These are phyloP conservation scores for Trebouxia sp. DNA, from an alignment of 139 green algal species.

Conservation along the genomic window DNA sequence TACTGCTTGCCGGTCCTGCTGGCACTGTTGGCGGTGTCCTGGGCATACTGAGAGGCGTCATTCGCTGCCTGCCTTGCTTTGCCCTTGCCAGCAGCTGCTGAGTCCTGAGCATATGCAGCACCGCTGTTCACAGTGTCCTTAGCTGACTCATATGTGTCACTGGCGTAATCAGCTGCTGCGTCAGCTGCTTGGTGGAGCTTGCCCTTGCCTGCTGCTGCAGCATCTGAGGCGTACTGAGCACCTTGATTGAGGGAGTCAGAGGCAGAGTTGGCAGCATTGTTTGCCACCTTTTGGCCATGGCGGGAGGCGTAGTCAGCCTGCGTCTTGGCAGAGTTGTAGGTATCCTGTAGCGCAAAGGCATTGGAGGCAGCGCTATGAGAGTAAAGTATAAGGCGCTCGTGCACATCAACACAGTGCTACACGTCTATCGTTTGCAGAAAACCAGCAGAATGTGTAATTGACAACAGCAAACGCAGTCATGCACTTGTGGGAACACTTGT, in stretches of 20 bases:
- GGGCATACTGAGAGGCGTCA: background rate
- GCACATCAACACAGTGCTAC: too few relatives aligned
- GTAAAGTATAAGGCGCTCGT: too few relatives aligned
- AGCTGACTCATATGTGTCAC: background rate
- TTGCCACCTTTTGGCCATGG: background rate
- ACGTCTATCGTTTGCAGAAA: too few relatives aligned
- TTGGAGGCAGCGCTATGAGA: too few relatives aligned
- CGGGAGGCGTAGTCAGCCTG: slow-evolving; percentile 1
- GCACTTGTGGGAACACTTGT: too few relatives aligned
- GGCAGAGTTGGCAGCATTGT: background rate
- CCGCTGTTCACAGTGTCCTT: background rate
- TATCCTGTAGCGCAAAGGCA: background rate
- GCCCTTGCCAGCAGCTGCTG: slow-evolving; percentile 7
- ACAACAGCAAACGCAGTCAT: background rate
- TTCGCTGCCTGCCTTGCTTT: slow-evolving; percentile 4
- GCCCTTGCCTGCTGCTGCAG: slow-evolving; percentile 4
- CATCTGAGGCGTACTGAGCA: background rate
- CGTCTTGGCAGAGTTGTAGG: slow-evolving; percentile 6
- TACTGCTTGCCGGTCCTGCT: slow-evolving; percentile 3
- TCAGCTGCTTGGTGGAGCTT: slow-evolving; percentile 1
- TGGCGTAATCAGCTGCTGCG: background rate
- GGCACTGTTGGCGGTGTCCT: background rate
- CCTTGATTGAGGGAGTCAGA: background rate
- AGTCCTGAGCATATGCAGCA: background rate
- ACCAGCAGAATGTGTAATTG: too few relatives aligned